These are phyloP conservation scores for Zygosaccharomyces bailii DNA, from an alignment of 805 yeast species.

Conservation along the genomic window DNA sequence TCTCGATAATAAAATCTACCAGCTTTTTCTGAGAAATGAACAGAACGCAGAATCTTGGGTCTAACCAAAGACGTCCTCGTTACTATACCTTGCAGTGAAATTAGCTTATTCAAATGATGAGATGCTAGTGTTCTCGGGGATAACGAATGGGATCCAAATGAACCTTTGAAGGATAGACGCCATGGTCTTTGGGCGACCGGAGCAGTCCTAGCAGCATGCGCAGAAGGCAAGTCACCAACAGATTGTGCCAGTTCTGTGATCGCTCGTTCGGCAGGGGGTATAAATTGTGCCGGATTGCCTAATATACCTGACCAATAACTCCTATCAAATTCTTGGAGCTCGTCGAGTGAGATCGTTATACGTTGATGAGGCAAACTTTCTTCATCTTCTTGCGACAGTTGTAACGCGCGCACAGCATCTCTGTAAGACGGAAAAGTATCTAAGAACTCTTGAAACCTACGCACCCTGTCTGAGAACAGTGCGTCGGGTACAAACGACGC, in stretches of 20 bases:
- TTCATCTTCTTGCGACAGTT: constrained; percentile 36
- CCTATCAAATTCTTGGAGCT: constrained; percentile 76
- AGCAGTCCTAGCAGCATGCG: constrained; percentile 43
- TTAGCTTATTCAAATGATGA: constrained; percentile 68
- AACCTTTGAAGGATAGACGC: constrained; percentile 79
- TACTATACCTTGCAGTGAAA: constrained; percentile 91
- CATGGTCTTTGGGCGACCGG: constrained; percentile 44
- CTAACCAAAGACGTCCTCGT: constrained; percentile 90
- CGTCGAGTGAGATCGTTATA: constrained; percentile 76
- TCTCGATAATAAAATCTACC: constrained; percentile 86
- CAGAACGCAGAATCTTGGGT: constrained; percentile 87
- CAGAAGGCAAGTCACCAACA: constrained; percentile 37
- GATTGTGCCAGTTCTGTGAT: constrained; percentile 74
- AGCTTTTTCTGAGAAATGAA: constrained; percentile 85
- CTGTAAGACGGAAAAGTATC: constrained; percentile 65
- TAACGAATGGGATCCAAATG: constrained; percentile 83
- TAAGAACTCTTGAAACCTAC: constrained; percentile 84
- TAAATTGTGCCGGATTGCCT: constrained; percentile 71
- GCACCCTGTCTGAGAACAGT: constrained; percentile 73
- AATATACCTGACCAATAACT: constrained; percentile 75
- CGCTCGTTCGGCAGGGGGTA: constrained; percentile 89
- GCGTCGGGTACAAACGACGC: constrained; percentile 39
- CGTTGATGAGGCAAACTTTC: constrained; percentile 40
- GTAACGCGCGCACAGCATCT: constrained; percentile 68
- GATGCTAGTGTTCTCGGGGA: constrained; percentile 87